Base-by-base conservation (phyloP, 2,329 filamentous ascomycete species). In the Verticillium alfalfae region DNA sequence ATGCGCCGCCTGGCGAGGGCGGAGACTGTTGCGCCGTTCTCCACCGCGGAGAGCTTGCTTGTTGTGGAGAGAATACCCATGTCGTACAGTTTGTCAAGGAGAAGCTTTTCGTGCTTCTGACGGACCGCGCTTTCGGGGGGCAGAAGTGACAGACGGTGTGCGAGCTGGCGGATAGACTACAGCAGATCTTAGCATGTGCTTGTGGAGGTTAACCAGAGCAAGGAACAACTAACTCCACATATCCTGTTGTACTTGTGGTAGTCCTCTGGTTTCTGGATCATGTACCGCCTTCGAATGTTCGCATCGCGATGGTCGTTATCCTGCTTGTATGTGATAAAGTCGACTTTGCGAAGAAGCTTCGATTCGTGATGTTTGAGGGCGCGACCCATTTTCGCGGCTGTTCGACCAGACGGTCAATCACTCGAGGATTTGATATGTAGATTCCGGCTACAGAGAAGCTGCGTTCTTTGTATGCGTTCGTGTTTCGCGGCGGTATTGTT, bases 281-380 rank as follows among this genome's bases (percentile, higher is more conserved):
- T 90, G 78, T 99, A 99, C 65, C 93, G 88, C 61, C 92, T 87
- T 64, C 91, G 85, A 63, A 98, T 86, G 65, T 79, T 78, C 65
- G 92, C 87, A 77, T 94, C 91, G 74, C 94, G 89, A 79, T 99
- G 95, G 69, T 87, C 84, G 71, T 89, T 86, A 79, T 98, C 93
- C 71, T 88, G 88, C 78, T 95, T 95, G 83, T 94, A 97, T 72
- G 90, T 95, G 74, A 93, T 88, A 78, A 99, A 96, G 79, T 99
- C 93, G 77, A 95, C 93, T 76, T 85, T 86, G 73, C 94, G 94
- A 70, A 98, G 86, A 73, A 98, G 90, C 84, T 95, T 96, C 75
- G 95, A 88, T 87, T 99, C 95, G 79, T 97, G 94, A 78, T 96
- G 87, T 79, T 97, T 98, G 73, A 99, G 87, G 81, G 96, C 93